Base-by-base conservation (phyloP, 2,329 filamentous ascomycete species). In the Alternaria conjuncta region DNA sequence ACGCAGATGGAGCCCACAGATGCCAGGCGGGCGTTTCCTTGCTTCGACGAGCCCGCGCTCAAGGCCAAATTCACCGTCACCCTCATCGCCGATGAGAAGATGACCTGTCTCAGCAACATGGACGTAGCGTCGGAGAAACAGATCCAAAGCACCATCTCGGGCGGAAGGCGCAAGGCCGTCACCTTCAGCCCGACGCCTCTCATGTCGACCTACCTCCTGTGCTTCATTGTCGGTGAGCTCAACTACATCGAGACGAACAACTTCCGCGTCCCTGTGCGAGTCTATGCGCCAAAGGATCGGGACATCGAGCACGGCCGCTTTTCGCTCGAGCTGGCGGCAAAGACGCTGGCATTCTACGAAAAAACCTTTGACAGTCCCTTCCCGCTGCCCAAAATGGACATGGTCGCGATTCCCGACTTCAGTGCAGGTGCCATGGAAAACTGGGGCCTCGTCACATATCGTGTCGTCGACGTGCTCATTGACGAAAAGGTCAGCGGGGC, bases 381-480 rank as follows among this genome's bases (percentile, higher is more conserved):
- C 77, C 93, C 93, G 7, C 84, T 97, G 45, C 93, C 93, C 56
- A 97, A 97, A 86, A 96, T 97, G 92, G 93, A 97, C 81, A 96
- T 97, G 91, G 90, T 97, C 71, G 94, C 95, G 47, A 94, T 98
- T 76, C 95, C 95, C 15, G 95, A 98, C 79, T 98, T 98, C 79
- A 93, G 93, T 55, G 93, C 94, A 53, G 95, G 95, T 66, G 95
- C 94, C 63, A 97, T 98, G 94, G 94, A 98, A 86, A 98, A 98
- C 81, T 98, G 95, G 95, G 95, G 95, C 77, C 85, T 98, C 56
- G 89, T 98, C 71, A 98, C 95, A 7, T 98, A 97, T 83, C 91
- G 95, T 69, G 92, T 97, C 21, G 94, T 97, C 32, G 93, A 96
- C 76, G 82, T 98, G 50, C 87, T 98, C 63, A 88, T 97, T 66